Base-by-base conservation (phyloP, 1,284 basidiomycete genomes). In the Puccinia sorghi region DNA sequence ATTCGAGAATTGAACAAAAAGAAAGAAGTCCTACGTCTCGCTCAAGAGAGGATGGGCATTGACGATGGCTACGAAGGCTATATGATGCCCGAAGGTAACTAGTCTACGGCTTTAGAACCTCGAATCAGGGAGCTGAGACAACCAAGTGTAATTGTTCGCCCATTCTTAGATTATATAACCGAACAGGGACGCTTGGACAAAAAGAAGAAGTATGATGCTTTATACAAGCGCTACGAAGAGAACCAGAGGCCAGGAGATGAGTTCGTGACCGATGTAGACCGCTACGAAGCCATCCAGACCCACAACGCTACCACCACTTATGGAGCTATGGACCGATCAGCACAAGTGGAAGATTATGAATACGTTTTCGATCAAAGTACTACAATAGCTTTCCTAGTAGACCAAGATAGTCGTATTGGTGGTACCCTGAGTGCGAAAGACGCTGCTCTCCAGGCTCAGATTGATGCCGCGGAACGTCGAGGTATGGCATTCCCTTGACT, bases 181-280 rank as follows among this genome's bases (percentile, higher is more conserved):
- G 96, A 97, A 83, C 93, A 97, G 84, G 97, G 97, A n/a, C 96
- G 94, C 85, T 92, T 99, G 80, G 95, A 99, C 88, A 91, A 90
- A 85, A 95, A 97, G 87, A 95, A 94, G 86, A 96, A 97, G 84
- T 90, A 96, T 84, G 91, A 92, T 82, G 94, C 93, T 0, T 86
- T 99, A 70, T 98, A 97, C 84, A 90, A 93, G 82, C 91, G 97
- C 46, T 97, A 97, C 84, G 93, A 96, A 83, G 96, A 99, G 80
- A 91, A 90, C 43, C 87, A 87, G 73, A 92, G 83, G 39, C 80
- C 91, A 83, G 90, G 90, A 1, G 92, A 93, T 83, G 90, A 94
- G 82, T 98, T 97, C 84, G 89, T 93, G 17, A 97, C 95, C 1
- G 97, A 99, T 82, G 89, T 97, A 79, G 97, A 99, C 85, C 92